Conservation (phyloP, 495 filamentous ascomycete genomes). For the Neurospora cerealis region DNA sequence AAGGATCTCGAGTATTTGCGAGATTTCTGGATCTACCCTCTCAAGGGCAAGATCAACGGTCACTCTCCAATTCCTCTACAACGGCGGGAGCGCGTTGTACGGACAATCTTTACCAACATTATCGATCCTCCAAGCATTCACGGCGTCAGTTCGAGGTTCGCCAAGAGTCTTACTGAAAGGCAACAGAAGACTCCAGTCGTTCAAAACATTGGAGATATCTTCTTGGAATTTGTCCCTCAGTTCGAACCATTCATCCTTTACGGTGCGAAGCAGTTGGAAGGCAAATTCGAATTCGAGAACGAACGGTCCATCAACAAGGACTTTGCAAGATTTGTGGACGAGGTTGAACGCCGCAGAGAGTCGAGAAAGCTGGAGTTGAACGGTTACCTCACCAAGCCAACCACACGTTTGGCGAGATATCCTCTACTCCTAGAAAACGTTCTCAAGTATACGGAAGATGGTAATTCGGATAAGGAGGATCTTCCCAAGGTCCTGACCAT, state of each 20-base stretch:
- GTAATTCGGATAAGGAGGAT: constrained; percentile 80
- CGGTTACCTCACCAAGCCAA: constrained; percentile 96
- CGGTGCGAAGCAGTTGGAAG: constrained; percentile 90
- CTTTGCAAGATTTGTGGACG: constrained; percentile 90
- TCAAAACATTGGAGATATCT: constrained; percentile 84
- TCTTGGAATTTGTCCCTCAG: constrained; percentile 79
- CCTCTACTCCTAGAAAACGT: constrained; percentile 90
- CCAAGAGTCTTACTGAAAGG: constrained; percentile 74
- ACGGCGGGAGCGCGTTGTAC: constrained; percentile 79
- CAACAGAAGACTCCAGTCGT: constrained; percentile 89
- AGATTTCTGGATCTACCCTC: constrained; percentile 96
- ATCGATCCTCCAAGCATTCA: constrained; percentile 73
- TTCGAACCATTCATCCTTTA: constrained; percentile 97
- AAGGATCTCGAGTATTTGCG: constrained; percentile 97
- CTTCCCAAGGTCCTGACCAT: constrained; percentile 76
- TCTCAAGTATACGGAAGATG: constrained; percentile 75
- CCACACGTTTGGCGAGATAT: constrained; percentile 90
- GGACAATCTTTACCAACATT: constrained; percentile 91
- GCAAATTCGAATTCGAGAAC: constrained; percentile 96
- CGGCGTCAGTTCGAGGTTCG: constrained; percentile 77
- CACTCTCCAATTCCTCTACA: constrained; percentile 81
- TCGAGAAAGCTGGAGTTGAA: constrained; percentile 95
- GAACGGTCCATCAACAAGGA: constrained; percentile 78
- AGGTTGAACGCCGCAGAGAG: constrained; percentile 92
- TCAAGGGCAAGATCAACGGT: constrained; percentile 55